phyloP scores from a whole-genome alignment of 257 asterid species.

The Solanum chmielewskii region DNA sequence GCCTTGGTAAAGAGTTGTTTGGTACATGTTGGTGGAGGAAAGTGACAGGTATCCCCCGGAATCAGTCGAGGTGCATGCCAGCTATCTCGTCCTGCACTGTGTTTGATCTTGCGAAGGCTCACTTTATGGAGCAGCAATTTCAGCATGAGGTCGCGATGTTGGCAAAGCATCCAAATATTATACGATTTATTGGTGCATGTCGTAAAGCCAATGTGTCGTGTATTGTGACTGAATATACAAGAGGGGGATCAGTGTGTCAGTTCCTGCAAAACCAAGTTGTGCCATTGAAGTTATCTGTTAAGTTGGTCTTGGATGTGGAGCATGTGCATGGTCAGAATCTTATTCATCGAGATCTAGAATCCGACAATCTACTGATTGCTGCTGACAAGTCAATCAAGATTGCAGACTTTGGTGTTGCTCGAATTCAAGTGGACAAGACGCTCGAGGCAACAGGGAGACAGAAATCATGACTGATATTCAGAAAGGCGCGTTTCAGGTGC shows the following conservation, averaged over 20 bases:
- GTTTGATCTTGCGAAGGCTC: constrained; percentile 19
- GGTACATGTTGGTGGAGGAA: too few species aligned
- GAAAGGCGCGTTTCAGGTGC: constrained; percentile 98
- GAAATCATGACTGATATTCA: constrained; percentile 74
- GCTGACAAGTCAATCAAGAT: constrained; percentile 93
- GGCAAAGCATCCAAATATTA: constrained; percentile 86
- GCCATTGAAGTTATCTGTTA: constrained; percentile 85
- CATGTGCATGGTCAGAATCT: constrained; percentile 76
- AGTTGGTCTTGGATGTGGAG: constrained; percentile 97
- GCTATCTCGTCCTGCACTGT: too few species aligned
- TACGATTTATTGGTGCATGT: constrained; percentile 86
- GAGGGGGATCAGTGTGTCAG: constrained; percentile 92
- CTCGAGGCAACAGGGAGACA: constrained; percentile 74
- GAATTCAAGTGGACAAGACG: constrained; percentile 75
- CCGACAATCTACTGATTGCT: constrained; percentile 83
- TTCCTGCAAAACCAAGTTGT: constrained; percentile 77
- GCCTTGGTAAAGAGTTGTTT: too few species aligned
- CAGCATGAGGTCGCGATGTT: constrained; percentile 97
- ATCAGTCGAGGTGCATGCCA: too few species aligned
- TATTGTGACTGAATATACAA: constrained; percentile 90
- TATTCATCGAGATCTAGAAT: constrained; percentile 87
- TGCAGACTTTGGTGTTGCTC: constrained; percentile 98
- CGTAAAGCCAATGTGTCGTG: constrained; percentile 97
- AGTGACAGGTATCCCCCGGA: too few species aligned
- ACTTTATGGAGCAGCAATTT: constrained; percentile 88